Base-by-base conservation (phyloP, 1,284 basidiomycete genomes). In the Ustilago trichophora region DNA sequence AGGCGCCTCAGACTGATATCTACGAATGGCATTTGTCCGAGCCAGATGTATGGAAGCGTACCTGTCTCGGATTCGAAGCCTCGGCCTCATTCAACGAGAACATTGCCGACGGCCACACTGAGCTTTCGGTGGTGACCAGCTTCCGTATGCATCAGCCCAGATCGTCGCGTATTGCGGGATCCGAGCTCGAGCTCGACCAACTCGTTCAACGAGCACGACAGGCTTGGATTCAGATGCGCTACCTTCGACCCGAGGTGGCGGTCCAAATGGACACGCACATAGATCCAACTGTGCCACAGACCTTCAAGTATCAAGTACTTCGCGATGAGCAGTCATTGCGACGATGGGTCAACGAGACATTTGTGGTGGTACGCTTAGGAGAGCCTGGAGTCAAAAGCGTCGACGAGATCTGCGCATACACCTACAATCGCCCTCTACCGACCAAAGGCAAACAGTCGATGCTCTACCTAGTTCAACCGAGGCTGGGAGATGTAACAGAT, bases 71-170 rank as follows among this genome's bases (percentile, higher is more conserved):
- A 7, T 52, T 56, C n/a, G 67, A 70, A 36, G 56, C 49, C 3
- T 60, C 67, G 12, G 67, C 63, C 5, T 55, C 62, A 4, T 70
- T 55, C 60, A 70, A 70, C 46, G 38, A 70, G 32, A 70, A 70
- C 36, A 52, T 70, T 22, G 52, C 55, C 18, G n/a, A 66, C 29
- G 67, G 67, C 7, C 67, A 70, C 25, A 70, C 67, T 1, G 67
- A 70, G 64, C 67, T 70, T 2, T 62, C 67, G 13, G 21, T 60
- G 29, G 11, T 26, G 6, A 12, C 18, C 3, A 38, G 26, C 26
- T 53, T 66, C 24, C 48, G 46, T 1, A 24, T 52, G 5, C 48
- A 66, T 16, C 51, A 46, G 10, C 51, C 47, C 5, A 40, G 22
- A 25, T 40, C 43, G 10, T 49, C 50, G n/a, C 40, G 33, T 6